A percentile compares a stretch with the other conserved stretches of the same genome.
Evolutionary conservation across 208 protist genomes (phyloP).

Genomic region (Endotrypanum monterogeii): DNA sequence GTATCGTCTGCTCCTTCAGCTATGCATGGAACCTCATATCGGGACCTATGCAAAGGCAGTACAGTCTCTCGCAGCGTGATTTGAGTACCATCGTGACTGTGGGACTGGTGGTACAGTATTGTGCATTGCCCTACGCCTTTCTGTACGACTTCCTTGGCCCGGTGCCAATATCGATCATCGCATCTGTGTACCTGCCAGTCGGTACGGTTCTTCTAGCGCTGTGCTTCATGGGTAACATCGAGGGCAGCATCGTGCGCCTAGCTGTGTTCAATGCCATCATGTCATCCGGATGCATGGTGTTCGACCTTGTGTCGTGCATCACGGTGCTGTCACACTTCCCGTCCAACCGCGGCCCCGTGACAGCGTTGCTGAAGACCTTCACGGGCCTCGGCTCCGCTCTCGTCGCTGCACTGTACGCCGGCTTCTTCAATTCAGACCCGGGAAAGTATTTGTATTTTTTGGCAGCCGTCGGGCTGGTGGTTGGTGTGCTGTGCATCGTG

Average conservation of each 20-base stretch:
- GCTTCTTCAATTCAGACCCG: constrained; percentile 46
- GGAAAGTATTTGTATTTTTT: constrained; percentile 60
- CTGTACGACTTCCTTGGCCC: constrained; percentile 66
- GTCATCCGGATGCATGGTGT: constrained; percentile 39
- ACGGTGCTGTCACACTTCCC: constrained; percentile 52
- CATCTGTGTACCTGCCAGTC: constrained; percentile 24
- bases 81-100: constrained; percentile 57
- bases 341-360: constrained; percentile 55
- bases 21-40: constrained; percentile 65
- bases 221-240: constrained; percentile 48
- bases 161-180: constrained; percentile 34
- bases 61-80: constrained; percentile 37
- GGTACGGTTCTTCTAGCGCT: constrained; percentile 53
- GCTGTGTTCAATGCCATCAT: constrained; percentile 53
- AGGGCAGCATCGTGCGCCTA: constrained; percentile 32
- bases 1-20: constrained; percentile 34
- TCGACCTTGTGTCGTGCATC: constrained; percentile 41
- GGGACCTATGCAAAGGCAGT: constrained; percentile 37
- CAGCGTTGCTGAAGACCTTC: constrained; percentile 59
- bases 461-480: constrained; percentile 25
- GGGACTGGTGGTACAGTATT: constrained; percentile 42
- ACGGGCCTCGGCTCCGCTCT: constrained; percentile 63
- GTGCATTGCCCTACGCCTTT: constrained; percentile 52
- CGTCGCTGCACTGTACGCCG: constrained; percentile 45
- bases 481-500: constrained; percentile 30